Percentiles rank a stretch among this genome's conserved stretches.
Evolutionary conservation across 2,329 filamentous ascomycete genomes (phyloP).

Genomic region (Verticillium dahliae): DNA sequence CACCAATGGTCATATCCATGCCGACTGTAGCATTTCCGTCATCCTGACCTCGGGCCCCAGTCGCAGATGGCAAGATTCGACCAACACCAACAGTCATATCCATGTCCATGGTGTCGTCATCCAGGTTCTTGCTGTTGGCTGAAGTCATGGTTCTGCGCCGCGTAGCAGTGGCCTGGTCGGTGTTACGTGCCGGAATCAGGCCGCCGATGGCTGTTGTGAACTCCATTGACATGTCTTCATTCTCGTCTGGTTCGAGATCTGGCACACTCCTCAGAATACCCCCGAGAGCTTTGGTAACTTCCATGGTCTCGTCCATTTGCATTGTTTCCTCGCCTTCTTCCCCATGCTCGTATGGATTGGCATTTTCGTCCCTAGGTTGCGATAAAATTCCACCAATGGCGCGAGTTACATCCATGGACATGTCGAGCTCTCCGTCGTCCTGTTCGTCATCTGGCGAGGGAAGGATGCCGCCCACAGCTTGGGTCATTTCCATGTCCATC

Average conservation of each 20-base stretch:
- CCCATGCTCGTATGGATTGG: not conserved
- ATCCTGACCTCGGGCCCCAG: slow-evolving; percentile 9
- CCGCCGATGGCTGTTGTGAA: slow-evolving; percentile 61
- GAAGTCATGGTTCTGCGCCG: slow-evolving; percentile 23
- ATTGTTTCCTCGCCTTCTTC: not conserved
- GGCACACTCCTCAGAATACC: slow-evolving; percentile 42
- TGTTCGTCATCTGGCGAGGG: slow-evolving; percentile 44
- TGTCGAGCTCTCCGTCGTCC: slow-evolving; percentile 59
- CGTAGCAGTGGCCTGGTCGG: slow-evolving; percentile 1
- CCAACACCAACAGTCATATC: slow-evolving; percentile 47
- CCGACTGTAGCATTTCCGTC: slow-evolving; percentile 28
- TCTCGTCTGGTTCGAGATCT: slow-evolving; percentile 30
- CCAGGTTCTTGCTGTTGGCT: slow-evolving; percentile 35
- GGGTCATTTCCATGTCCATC: slow-evolving; percentile 51
- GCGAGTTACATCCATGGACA: slow-evolving; percentile 92
- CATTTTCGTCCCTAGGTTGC: not conserved
- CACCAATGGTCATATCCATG: slow-evolving; percentile 57
- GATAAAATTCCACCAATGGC: slow-evolving; percentile 72
- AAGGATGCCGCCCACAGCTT: slow-evolving; percentile 48
- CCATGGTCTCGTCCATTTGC: slow-evolving; percentile 67
- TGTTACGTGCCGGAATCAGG: slow-evolving; percentile 31
- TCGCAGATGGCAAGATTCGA: slow-evolving; percentile 26
- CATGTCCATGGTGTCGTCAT: slow-evolving; percentile 50
- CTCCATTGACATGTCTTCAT: slow-evolving; percentile 76
- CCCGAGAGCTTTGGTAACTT: slow-evolving; percentile 74